Evolutionary conservation across 1,284 basidiomycete genomes (phyloP), one percentile per base, ranked within the genome.

Genomic region (Neolentinus lepideus): DNA sequence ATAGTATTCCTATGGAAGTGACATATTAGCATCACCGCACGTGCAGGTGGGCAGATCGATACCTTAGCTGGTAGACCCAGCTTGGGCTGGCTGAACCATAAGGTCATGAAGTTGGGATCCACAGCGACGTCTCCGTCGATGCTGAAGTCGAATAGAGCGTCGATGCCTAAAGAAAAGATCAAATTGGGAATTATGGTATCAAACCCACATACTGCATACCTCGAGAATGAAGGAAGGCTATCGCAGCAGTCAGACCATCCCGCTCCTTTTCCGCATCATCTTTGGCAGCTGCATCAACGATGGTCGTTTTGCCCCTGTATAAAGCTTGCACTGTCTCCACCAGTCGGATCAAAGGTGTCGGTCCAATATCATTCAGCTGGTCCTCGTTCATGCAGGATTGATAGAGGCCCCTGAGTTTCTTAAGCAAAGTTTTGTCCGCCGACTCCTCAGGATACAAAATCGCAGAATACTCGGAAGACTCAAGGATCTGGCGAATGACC

Each of bases 51-150:
- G 29, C 26, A 2, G 60, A 59, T 21, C n/a, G n/a, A n/a, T 55
- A 88, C 89, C 78, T 95, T 94, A 45, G 94, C 85, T 1, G 95
- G 95, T 12, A 98, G 83, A 29, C 94, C 92, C 6, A 98, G 77
- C 10, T 75, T 79, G 6, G 89, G 82, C 66, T 98, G 95, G 61
- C 80, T 85, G 65, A 98, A 84, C 86, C 88, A 94, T 16, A 95
- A 77, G 0, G 84, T 82, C 81, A 96, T 93, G 48, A 80, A 71
- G 62, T 94, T 90, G 0, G 96, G 94, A 66, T 98, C 92, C n/a
- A 83, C 77, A 24, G 90, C 92, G 31, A 88, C 84, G 63, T 98
- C 94, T 43, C 96, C 95, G 56, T 97, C 94, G 57, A 96, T 80
- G 26, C 73, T 77, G 61, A 92, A 85, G 12, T 80, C 75, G 66